Percentiles rank a stretch among this genome's conserved stretches.
Conservation (phyloP, 2,329 filamentous ascomycete genomes). For the Curvularia sp. region DNA sequence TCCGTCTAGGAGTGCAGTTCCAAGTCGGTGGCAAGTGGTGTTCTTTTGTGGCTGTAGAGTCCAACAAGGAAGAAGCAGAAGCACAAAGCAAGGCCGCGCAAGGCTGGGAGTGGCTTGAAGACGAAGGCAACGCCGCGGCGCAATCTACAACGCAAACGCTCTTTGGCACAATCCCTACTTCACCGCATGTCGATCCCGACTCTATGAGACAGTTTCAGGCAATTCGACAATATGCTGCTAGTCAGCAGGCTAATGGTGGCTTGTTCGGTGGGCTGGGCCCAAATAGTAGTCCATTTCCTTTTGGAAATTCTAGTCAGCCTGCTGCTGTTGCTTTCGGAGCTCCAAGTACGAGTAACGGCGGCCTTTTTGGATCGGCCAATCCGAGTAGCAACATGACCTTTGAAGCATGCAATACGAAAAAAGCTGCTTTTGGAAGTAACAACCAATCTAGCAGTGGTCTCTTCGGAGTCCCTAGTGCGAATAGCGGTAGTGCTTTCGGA, state of each 20-base stretch:
- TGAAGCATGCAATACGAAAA: background rate
- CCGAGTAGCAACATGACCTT: background rate
- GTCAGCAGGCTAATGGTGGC: background rate
- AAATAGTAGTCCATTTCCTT: background rate
- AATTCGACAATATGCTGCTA: background rate
- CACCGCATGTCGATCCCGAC: no score
- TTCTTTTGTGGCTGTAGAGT: conserved; percentile 73
- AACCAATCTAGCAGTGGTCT: background rate
- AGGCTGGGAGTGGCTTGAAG: conserved; percentile 40
- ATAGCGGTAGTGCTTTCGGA: background rate
- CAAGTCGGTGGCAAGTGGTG: conserved; percentile 75
- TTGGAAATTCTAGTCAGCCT: background rate
- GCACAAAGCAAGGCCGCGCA: conserved; percentile 17
- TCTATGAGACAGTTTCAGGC: background rate
- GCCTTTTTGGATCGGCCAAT: background rate
- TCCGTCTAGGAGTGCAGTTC: conserved; percentile 69
- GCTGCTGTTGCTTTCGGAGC: background rate
- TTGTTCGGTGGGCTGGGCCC: background rate
- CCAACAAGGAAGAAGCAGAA: conserved; percentile 25
- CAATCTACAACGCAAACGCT: background rate
- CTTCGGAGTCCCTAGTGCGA: background rate
- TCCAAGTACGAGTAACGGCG: no score
- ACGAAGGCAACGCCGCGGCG: background rate
- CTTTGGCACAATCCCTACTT: no score
- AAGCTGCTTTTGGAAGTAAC: background rate